A percentile compares a stretch with the other conserved stretches of the same genome.
phyloP scores from a whole-genome alignment of 192 early-diverging fungal species.

The Lunasporangiospora selenospora region DNA sequence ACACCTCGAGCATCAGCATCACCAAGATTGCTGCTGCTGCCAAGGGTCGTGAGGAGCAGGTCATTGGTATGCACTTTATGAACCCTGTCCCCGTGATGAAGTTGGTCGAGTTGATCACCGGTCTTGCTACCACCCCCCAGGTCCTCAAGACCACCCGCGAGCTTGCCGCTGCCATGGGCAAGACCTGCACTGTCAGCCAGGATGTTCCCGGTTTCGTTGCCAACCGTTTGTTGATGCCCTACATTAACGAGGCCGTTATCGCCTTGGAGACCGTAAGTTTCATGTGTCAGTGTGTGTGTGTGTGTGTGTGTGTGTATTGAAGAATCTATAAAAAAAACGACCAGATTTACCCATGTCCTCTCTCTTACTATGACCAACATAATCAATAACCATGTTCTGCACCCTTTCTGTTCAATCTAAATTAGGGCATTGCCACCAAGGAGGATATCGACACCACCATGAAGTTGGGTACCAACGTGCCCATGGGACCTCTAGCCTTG shows the following conservation, averaged over 20 bases:
- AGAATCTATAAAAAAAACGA: constrained; percentile 15
- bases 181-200: constrained; percentile 85
- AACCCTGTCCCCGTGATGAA: constrained; percentile 98
- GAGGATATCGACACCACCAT: constrained; percentile 99
- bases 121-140: constrained; percentile 77
- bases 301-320: constrained; percentile 22
- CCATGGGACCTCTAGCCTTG: constrained; percentile 97
- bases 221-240: constrained; percentile 97
- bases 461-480: constrained; percentile 96
- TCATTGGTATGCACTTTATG: constrained; percentile 99
- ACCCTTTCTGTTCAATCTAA: no score
- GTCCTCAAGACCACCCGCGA: constrained; percentile 78
- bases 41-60: constrained; percentile 73
- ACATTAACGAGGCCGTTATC: constrained; percentile 97
- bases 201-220: constrained; percentile 98
- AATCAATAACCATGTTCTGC: no score
- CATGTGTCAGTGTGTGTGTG: constrained; percentile 3
- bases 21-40: constrained; percentile 98
- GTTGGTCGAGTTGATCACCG: constrained; percentile 96
- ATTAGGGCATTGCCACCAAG: constrained; percentile 84
- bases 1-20: constrained; percentile 97
- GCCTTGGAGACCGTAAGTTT: constrained; percentile 77
- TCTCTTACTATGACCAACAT: no score
- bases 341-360: no score
- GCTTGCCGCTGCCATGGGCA: constrained; percentile 88